A percentile compares a stretch with the other conserved stretches of the same genome.
phyloP scores from a whole-genome alignment of 768 basidiomycete genomes.

The Mycena epipterygia region DNA sequence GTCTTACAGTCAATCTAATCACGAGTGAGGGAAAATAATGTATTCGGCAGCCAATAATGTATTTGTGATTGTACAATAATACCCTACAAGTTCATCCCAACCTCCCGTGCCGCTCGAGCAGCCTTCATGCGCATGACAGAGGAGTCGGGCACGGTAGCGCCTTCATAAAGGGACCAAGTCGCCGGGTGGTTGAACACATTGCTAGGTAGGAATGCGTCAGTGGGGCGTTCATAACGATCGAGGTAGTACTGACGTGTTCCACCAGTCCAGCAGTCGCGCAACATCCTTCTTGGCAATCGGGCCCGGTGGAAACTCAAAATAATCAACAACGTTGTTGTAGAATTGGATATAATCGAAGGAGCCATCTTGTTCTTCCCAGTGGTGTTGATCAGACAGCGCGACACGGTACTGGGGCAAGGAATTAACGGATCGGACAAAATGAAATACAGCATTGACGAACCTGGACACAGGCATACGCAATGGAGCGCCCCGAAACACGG shows the following conservation, averaged over 20 bases:
- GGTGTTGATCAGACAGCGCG: conserved; percentile 26
- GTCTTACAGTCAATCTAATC: too few relatives aligned
- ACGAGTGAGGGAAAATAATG: not conserved
- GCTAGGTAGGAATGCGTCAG: not conserved
- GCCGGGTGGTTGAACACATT: not conserved
- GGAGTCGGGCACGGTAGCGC: not conserved
- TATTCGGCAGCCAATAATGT: not conserved
- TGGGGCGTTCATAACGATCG: not conserved
- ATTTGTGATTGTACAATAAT: not conserved
- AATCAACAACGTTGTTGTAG: conserved; percentile 36
- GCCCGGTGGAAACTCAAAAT: conserved; percentile 31
- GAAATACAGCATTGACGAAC: conserved; percentile 26
- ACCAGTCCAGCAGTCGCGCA: not conserved
- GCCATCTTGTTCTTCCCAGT: conserved; percentile 30
- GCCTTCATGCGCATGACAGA: not conserved
- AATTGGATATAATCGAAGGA: conserved; percentile 30
- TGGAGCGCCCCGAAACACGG: conserved; percentile 32
- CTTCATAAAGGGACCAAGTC: not conserved
- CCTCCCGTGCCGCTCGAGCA: not conserved
- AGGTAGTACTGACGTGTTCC: conserved; percentile 2
- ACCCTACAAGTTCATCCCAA: not conserved
- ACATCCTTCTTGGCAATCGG: not conserved
- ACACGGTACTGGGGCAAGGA: conserved; percentile 24
- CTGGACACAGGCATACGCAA: conserved; percentile 36
- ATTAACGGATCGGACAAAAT: not conserved